Conservation (phyloP, 345 rosid species). For the Citrus maxima region DNA sequence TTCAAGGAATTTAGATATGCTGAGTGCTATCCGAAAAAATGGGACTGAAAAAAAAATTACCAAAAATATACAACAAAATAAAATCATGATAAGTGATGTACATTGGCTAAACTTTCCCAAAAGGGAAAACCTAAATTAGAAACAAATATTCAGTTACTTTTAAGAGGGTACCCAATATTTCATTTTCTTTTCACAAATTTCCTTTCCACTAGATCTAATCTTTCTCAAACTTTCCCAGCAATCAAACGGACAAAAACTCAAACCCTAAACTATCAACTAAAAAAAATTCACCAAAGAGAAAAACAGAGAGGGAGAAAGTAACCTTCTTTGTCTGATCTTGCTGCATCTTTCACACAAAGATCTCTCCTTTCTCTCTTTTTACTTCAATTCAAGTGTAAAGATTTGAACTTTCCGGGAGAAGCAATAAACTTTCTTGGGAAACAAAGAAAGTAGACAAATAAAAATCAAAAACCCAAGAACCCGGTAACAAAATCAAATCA, state of each 20-base stretch:
- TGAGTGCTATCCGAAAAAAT: background rate
- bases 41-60: background rate
- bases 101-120: background rate
- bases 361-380: background rate
- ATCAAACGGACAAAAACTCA: background rate
- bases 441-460: background rate
- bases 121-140: background rate
- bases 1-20: background rate
- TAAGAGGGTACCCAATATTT: background rate
- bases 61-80: background rate
- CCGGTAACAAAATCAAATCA: background rate
- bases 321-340: constrained; percentile 24
- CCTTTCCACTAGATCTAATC: constrained; percentile 3
- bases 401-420: background rate
- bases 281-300: constrained; percentile 4
- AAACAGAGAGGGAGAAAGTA: background rate
- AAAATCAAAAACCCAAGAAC: background rate
- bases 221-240: constrained; percentile 3
- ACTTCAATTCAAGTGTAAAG: constrained; percentile 10
- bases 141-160: background rate
- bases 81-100: background rate
- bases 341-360: constrained; percentile 20
- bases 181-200: background rate
- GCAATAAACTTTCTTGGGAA: background rate
- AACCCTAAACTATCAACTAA: background rate